Evolutionary conservation across 2,329 filamentous ascomycete genomes (phyloP), one percentile per base, ranked within the genome.

Genomic region (Aspergillus sclerotialis): DNA sequence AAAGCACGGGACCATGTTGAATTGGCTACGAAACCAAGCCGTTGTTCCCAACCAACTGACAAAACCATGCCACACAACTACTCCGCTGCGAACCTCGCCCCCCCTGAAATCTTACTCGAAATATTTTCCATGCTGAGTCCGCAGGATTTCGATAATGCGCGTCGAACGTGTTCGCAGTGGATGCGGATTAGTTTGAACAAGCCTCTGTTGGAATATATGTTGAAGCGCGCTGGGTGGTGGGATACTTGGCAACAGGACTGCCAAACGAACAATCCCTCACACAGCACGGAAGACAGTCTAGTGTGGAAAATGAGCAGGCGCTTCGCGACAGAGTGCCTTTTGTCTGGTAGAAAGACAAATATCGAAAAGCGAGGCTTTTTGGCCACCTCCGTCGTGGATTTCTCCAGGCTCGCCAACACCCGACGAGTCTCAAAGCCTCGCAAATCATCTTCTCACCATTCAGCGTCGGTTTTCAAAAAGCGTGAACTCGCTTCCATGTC

Each of bases 91-190:
- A 65, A 60, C 34, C 34, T 48, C 19, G 36, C 67, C 11, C 72
- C 73, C 1, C 46, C 55, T 7, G 73, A 76, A 44, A 64, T 76
- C 13, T 32, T 76, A 1, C 61, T 69, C 28, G 56, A 68, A 5
- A 64, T 76, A 4, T 71, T 66, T 38, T 43, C 40, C 5, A 58
- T 65, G 43, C 52, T 75, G 4, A 45, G 53, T 10, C 70, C 71
- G 0, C 53, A 56, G 15, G 67, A 72, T 44, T 82, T 80, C 51
- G 72, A 83, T 46, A 65, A 73, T 35, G 76, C 77, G 11, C 68
- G 78, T 12, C 71, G 75, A 41, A 70, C 70, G 12, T 83, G 77
- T 48, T 69, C 70, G 29, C 55, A 58, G 23, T 83, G 76, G 79
- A 76, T 80, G 61, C 55, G 68, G 24, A 69, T 68, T 14, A 74